A percentile compares a stretch with the other conserved stretches of the same genome.
Evolutionary conservation across 352 stramenopile genomes (phyloP).

Genomic region (Globisporangium polare): DNA sequence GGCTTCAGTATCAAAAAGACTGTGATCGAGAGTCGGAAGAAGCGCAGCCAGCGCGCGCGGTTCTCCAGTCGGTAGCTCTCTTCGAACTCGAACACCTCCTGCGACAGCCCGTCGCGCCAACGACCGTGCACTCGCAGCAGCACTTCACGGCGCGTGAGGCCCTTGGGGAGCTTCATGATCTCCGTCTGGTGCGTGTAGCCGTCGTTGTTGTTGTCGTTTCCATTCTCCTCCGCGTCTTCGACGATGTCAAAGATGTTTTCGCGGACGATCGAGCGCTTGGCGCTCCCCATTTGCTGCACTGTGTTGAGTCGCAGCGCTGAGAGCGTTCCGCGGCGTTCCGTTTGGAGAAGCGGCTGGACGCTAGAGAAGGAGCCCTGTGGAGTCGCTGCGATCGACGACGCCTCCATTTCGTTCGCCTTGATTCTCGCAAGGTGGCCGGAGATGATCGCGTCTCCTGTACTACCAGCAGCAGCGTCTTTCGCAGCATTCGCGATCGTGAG

Average conservation of each 20-base stretch:
- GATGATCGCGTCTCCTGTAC: conserved; percentile 4
- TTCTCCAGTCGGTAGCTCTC: conserved; percentile 74
- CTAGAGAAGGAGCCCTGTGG: not conserved
- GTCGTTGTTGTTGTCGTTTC: conserved; percentile 21
- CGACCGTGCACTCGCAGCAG: conserved; percentile 50
- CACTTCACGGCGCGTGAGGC: conserved; percentile 64
- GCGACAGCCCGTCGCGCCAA: conserved; percentile 25
- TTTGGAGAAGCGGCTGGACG: conserved; percentile 10
- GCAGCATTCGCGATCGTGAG: conserved; percentile 17
- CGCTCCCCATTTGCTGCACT: conserved; percentile 24
- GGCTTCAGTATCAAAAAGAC: conserved; percentile 68
- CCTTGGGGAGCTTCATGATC: conserved; percentile 75
- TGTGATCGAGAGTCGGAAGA: conserved; percentile 62
- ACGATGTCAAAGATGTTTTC: conserved; percentile 82
- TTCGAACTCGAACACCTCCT: conserved; percentile 65
- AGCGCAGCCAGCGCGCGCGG: conserved; percentile 57
- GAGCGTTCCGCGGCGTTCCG: conserved; percentile 32
- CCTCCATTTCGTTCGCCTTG: conserved; percentile 25
- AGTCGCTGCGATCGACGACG: conserved; percentile 28
- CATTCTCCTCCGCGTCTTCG: conserved; percentile 50
- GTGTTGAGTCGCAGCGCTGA: conserved; percentile 33
- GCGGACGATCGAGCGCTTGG: conserved; percentile 39
- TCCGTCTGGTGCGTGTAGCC: conserved; percentile 32
- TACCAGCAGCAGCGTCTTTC: not conserved
- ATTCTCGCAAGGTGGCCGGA: conserved; percentile 21